phyloP scores from a whole-genome alignment of 257 asterid species.

The Asclepias syriaca region DNA sequence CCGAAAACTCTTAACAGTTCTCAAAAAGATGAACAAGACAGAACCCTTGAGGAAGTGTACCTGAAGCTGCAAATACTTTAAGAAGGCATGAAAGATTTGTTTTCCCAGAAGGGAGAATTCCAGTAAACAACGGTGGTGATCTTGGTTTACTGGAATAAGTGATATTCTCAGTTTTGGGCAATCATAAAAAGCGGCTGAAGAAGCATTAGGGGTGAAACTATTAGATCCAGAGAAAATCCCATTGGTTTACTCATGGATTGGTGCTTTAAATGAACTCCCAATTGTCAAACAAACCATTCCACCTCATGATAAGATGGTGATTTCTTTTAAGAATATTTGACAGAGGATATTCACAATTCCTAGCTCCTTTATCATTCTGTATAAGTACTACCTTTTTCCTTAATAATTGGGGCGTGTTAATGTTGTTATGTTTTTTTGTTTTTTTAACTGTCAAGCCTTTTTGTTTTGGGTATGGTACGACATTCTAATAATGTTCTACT shows the following conservation, averaged over 20 bases:
- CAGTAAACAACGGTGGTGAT: not conserved
- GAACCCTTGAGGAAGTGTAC: no score
- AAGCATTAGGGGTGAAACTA: conserved; percentile 8
- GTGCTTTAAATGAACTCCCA: conserved; percentile 10
- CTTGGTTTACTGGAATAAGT: conserved; percentile 29
- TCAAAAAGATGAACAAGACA: no score
- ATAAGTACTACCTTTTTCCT: not conserved
- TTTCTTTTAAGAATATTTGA: not conserved
- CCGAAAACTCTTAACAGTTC: no score
- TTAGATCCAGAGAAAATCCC: conserved; percentile 9
- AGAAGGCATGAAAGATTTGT: not conserved
- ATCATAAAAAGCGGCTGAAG: no score
- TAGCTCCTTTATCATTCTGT: not conserved
- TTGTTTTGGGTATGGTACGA: no score
- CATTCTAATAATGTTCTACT: not conserved
- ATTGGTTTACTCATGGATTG: conserved; percentile 12
- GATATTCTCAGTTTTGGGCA: conserved; percentile 9
- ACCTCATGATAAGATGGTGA: conserved; percentile 23
- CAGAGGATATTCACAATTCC: not conserved
- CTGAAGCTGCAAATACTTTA: no score
- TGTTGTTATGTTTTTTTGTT: no score
- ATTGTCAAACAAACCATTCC: conserved; percentile 12
- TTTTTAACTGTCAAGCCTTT: no score
- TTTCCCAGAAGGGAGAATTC: conserved; percentile 8
- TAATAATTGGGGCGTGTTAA: no score